A percentile compares a stretch with the other conserved stretches of the same genome.
Conservation (phyloP, 2,329 filamentous ascomycete genomes). For the Leptographium lundbergii region DNA sequence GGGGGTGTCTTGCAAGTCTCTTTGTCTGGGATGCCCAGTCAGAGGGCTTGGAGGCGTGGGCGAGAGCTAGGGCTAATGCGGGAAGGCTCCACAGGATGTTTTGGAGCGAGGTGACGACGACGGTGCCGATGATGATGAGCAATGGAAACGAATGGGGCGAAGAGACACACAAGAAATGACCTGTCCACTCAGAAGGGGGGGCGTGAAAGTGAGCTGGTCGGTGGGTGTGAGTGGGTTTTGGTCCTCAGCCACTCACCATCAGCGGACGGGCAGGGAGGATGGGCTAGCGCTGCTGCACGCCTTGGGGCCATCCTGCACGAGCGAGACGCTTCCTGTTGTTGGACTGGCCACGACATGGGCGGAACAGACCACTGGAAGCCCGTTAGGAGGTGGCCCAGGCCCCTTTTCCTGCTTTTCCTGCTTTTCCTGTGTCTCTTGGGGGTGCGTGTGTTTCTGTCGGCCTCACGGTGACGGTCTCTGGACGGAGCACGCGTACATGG, state of each 20-base stretch:
- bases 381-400: background rate
- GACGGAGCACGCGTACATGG: background rate
- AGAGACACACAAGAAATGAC: slow-evolving; percentile 8
- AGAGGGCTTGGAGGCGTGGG: background rate
- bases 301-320: background rate
- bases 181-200: background rate
- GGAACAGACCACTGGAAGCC: background rate
- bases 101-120: background rate
- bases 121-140: background rate
- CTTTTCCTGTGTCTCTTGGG: background rate
- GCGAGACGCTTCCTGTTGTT: background rate
- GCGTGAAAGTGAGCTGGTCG: background rate
- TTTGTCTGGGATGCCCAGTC: slow-evolving; percentile 2
- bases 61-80: background rate
- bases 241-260: slow-evolving; percentile 7
- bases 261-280: background rate
- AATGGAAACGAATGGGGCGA: background rate
- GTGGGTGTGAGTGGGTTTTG: background rate
- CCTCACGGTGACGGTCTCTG: background rate
- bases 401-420: background rate
- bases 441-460: background rate
- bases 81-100: background rate
- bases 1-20: background rate
- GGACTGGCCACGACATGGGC: background rate
- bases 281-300: background rate